Conservation (phyloP, 2,329 filamentous ascomycete genomes). For the Xylariales sp. region DNA sequence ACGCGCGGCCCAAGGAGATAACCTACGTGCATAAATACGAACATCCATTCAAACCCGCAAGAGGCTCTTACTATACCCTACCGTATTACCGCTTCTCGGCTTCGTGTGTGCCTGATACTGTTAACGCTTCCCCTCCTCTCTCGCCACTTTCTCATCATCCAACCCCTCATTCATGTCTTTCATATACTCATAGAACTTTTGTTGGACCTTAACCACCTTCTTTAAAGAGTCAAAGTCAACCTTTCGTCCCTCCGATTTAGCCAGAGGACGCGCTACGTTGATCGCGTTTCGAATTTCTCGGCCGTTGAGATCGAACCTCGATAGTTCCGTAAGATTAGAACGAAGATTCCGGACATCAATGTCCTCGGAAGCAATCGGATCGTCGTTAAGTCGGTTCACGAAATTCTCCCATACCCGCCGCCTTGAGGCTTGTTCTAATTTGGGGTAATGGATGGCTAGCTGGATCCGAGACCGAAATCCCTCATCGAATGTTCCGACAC, state of each 20-base stretch:
- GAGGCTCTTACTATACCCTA: no score
- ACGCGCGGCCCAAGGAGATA: no score
- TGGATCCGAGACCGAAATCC: conserved; percentile 44
- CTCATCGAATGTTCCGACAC: conserved; percentile 46
- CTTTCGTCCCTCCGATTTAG: conserved; percentile 6
- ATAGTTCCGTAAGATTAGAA: conserved; percentile 47
- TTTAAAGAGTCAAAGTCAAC: conserved; percentile 20
- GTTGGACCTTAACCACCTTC: conserved; percentile 16
- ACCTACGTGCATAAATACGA: no score
- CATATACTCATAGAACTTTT: conserved; percentile 16
- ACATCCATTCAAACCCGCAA: no score
- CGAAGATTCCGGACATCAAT: conserved; percentile 38
- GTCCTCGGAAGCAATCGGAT: conserved; percentile 3
- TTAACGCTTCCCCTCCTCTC: conserved; percentile 14
- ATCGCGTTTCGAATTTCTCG: conserved; percentile 56
- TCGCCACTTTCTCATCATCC: conserved; percentile 22
- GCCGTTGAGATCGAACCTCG: conserved; percentile 54
- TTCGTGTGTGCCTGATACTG: background rate
- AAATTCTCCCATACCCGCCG: conserved; percentile 40
- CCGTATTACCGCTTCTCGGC: no score
- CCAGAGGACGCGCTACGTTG: conserved; percentile 40
- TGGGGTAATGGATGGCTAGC: conserved; percentile 40
- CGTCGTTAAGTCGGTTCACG: conserved; percentile 21
- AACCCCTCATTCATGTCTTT: conserved; percentile 16
- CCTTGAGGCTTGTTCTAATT: conserved; percentile 32